Conservation (phyloP, 192 early-diverging fungal genomes). For the Gamsiella multidivaricata region DNA sequence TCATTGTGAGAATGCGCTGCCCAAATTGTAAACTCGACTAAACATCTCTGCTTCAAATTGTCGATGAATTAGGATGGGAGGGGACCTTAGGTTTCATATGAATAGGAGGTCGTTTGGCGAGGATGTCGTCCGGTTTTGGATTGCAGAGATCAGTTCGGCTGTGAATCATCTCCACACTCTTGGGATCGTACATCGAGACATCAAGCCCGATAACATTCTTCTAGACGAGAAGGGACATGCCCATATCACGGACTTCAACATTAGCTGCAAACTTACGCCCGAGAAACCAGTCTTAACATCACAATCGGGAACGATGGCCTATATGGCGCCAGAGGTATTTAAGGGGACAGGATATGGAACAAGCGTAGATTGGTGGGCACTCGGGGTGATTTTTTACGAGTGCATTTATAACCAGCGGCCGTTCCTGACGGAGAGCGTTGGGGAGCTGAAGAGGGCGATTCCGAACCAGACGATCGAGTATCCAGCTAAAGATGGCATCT, state of each 20-base stretch:
- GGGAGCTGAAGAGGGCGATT: constrained; percentile 34
- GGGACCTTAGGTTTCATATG: constrained; percentile 86
- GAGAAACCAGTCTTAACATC: constrained; percentile 76
- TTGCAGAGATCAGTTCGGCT: constrained; percentile 87
- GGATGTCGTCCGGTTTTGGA: constrained; percentile 82
- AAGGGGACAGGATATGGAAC: constrained; percentile 78
- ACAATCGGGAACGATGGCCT: constrained; percentile 91
- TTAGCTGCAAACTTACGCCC: constrained; percentile 75
- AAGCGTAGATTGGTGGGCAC: constrained; percentile 97
- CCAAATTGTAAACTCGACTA: too few relatives aligned
- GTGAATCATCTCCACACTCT: constrained; percentile 85
- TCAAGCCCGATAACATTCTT: constrained; percentile 94
- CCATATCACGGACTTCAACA: constrained; percentile 96
- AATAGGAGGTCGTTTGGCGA: constrained; percentile 78
- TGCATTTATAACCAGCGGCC: constrained; percentile 70
- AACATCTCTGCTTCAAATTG: too few relatives aligned
- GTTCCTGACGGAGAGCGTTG: constrained; percentile 33
- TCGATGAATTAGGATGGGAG: constrained; percentile 69
- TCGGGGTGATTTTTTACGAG: constrained; percentile 93
- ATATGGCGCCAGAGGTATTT: constrained; percentile 90
- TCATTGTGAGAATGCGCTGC: too few relatives aligned
- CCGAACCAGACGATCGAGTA: constrained; percentile 37
- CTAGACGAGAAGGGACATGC: constrained; percentile 84
- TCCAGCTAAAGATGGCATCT: constrained; percentile 20
- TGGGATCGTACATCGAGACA: constrained; percentile 87